Evolutionary conservation across 768 basidiomycete species (phyloP).

Genomic region (Mycena olivaceomarginata): DNA sequence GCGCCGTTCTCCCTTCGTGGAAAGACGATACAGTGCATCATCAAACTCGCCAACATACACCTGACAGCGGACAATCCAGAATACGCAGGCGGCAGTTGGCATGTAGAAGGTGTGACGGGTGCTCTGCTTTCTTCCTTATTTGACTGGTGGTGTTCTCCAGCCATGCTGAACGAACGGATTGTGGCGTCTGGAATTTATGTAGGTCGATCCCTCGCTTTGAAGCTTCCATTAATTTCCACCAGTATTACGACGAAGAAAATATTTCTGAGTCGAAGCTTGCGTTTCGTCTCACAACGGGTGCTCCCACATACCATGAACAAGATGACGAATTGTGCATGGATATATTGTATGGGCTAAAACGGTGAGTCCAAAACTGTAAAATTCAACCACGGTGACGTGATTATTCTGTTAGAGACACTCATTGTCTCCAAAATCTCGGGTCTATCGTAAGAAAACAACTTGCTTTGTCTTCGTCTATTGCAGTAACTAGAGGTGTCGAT

Average conservation of each 20-base stretch:
- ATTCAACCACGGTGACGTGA: not conserved
- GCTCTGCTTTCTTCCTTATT: not conserved
- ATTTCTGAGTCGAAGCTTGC: slow-evolving; percentile 53
- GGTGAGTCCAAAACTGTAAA: slow-evolving; percentile 16
- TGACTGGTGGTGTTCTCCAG: not conserved
- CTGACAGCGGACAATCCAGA: slow-evolving; percentile 52
- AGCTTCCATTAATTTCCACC: not conserved
- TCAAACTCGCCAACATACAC: slow-evolving; percentile 59
- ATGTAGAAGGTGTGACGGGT: slow-evolving; percentile 50
- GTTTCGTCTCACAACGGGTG: slow-evolving; percentile 53
- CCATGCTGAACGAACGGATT: slow-evolving; percentile 14
- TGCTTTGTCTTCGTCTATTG: not conserved
- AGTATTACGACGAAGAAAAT: slow-evolving; percentile 56
- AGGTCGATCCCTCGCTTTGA: slow-evolving; percentile 18
- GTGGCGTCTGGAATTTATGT: slow-evolving; percentile 31
- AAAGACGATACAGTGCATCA: slow-evolving; percentile 55
- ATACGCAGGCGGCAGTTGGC: slow-evolving; percentile 57
- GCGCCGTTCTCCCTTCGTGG: slow-evolving; percentile 37
- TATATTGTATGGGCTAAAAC: slow-evolving; percentile 35
- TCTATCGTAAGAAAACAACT: slow-evolving; percentile 39
- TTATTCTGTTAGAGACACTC: slow-evolving; percentile 11
- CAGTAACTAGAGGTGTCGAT: not conserved
- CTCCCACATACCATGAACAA: slow-evolving; percentile 44
- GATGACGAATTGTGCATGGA: slow-evolving; percentile 43
- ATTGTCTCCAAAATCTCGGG: slow-evolving; percentile 50